Evolutionary conservation across 2,329 filamentous ascomycete species (phyloP).

Genomic region (Pyrenochaeta sp.): DNA sequence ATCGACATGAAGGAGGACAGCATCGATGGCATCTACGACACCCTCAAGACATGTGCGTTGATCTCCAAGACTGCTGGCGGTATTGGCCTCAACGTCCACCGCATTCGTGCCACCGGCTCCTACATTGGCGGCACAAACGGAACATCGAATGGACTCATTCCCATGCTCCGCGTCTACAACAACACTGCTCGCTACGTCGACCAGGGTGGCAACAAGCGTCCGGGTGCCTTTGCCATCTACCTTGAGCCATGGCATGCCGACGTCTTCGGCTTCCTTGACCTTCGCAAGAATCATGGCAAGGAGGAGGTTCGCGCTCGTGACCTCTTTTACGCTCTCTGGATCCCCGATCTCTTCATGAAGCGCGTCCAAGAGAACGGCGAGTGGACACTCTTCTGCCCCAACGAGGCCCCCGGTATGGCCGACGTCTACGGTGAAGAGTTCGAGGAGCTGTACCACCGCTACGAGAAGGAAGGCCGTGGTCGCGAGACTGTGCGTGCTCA

Average conservation of each 20-base stretch:
- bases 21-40: slow-evolving; percentile 99
- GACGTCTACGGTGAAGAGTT: slow-evolving; percentile 99
- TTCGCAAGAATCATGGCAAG: slow-evolving; percentile 99
- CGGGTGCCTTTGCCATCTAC: slow-evolving; percentile 98
- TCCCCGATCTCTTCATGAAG: slow-evolving; percentile 99
- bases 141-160: slow-evolving; percentile 95
- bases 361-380: slow-evolving; percentile 95
- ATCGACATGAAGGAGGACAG: slow-evolving; percentile 99
- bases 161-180: slow-evolving; percentile 99
- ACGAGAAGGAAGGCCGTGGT: slow-evolving; percentile 87
- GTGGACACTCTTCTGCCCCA: slow-evolving; percentile 98
- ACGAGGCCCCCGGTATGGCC: slow-evolving; percentile 92
- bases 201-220: slow-evolving; percentile 98
- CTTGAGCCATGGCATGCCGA: slow-evolving; percentile 99
- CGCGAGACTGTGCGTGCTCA: slow-evolving; percentile 94
- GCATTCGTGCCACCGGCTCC: slow-evolving; percentile 95
- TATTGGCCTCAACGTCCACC: slow-evolving; percentile 95
- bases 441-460: slow-evolving; percentile 88
- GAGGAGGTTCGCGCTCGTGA: slow-evolving; percentile 97
- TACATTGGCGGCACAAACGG: slow-evolving; percentile 99
- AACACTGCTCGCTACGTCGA: slow-evolving; percentile 99
- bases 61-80: slow-evolving; percentile 99
- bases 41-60: slow-evolving; percentile 98
- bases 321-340: slow-evolving; percentile 97
- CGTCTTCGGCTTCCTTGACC: slow-evolving; percentile 95